Evolutionary conservation across 768 basidiomycete species (phyloP).

Genomic region (Leccinum olivaceopallidum): DNA sequence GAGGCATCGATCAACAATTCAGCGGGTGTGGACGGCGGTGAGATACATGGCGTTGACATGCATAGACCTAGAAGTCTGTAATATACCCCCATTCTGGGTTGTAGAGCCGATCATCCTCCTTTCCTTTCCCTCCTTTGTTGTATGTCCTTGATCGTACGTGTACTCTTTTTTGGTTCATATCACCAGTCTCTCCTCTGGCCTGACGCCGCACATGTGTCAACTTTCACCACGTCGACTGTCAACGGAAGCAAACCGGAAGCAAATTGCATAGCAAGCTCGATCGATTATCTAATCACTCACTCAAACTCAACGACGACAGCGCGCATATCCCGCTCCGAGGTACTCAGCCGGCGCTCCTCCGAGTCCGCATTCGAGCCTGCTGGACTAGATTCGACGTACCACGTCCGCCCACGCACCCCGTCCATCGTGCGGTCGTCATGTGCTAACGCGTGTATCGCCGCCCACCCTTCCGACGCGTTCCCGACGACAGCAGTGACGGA

Average conservation of each 20-base stretch:
- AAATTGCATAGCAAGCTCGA: background rate
- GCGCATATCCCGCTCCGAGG: constrained; percentile 5
- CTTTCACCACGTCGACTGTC: background rate
- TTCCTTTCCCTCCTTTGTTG: background rate
- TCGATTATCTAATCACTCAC: constrained; percentile 1
- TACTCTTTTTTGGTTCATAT: background rate
- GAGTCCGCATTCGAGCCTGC: background rate
- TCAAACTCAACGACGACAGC: constrained; percentile 15
- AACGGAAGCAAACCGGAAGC: background rate
- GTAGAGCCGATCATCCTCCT: background rate
- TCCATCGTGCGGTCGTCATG: constrained; percentile 13
- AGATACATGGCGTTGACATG: background rate
- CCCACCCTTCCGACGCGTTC: constrained; percentile 12
- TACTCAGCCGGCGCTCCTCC: background rate
- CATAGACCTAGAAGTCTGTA: background rate
- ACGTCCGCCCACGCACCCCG: constrained; percentile 15
- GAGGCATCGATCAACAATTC: background rate
- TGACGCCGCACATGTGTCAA: background rate
- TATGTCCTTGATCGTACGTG: background rate
- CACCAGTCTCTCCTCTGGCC: background rate
- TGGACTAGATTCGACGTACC: background rate
- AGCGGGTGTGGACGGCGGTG: background rate
- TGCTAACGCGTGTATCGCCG: background rate
- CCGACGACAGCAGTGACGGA: constrained; percentile 10
- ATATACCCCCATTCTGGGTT: background rate